Evolutionary conservation across 352 stramenopile genomes (phyloP), one percentile per base, ranked within the genome.

Genomic region (Phytophthora tubulina): DNA sequence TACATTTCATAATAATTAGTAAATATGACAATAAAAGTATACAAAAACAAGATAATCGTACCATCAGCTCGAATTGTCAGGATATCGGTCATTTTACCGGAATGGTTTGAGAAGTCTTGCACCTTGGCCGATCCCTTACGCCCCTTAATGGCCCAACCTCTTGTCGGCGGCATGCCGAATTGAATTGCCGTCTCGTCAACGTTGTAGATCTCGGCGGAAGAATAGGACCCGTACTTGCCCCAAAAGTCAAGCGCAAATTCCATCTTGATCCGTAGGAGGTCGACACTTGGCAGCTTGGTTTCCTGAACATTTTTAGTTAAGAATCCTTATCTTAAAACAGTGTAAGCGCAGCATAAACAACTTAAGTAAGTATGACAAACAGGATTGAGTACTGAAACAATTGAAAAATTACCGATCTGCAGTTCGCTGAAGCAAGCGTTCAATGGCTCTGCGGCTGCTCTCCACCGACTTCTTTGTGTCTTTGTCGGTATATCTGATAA

Each of bases 61-160:
- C 32, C 35, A 13, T 60, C 53, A 39, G 53, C 36, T 48, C 53
- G 53, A 33, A 38, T 38, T 21, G 53, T 60, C 0, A 60, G 41
- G 6, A 60, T 36, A 10, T 35, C 53, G 1, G 53, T 60, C 36
- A 49, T 48, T 2, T 36, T n/a, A 39, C 36, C 36, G 2, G 36
- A 50, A 14, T 60, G 53, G 7, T 60, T 60, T 4, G 45, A 9
- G 4, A 39, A 10, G 27, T 15, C 15, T 21, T 50, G 17, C 3
- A 60, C 53, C 11, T 60, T 60, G 0, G 53, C 21, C 2, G 53
- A 48, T 4, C 39, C 53, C 7, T 50, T 50, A 27, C 21, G n/a
- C 5, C 45, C 45, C 9, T 13, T 11, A 6, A 52, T 33, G 3
- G 5, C 21, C 45, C 45, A 52, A 15, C 14, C 33, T 35, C 4